Conservation (phyloP, 768 basidiomycete genomes). For the Boletus huronensis region DNA sequence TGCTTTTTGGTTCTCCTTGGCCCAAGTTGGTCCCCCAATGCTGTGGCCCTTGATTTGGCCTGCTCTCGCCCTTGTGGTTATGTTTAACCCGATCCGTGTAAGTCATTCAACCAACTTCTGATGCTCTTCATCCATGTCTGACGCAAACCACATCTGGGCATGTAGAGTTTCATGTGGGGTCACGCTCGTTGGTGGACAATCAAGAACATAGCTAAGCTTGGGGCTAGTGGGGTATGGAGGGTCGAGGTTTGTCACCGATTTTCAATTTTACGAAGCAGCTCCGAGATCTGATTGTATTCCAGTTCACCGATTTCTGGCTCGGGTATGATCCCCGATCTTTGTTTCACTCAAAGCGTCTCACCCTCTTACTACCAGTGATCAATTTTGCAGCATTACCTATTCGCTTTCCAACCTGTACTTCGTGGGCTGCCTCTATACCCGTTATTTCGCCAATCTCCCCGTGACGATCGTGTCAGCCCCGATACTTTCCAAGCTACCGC, state of each 20-base stretch:
- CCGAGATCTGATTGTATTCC: not conserved
- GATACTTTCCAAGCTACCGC: not conserved
- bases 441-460: slow-evolving; percentile 1
- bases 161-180: slow-evolving; percentile 39
- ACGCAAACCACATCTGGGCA: slow-evolving; percentile 35
- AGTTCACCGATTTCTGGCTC: slow-evolving; percentile 89
- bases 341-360: not conserved
- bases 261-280: not conserved
- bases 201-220: slow-evolving; percentile 54
- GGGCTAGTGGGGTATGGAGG: slow-evolving; percentile 63
- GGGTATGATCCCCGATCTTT: slow-evolving; percentile 44
- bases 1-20: slow-evolving; percentile 82
- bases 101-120: not conserved
- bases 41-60: slow-evolving; percentile 85
- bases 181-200: slow-evolving; percentile 72
- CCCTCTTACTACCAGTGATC: slow-evolving; percentile 50
- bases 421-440: slow-evolving; percentile 67
- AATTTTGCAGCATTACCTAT: slow-evolving; percentile 75
- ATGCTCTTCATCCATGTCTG: not conserved
- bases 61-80: slow-evolving; percentile 49
- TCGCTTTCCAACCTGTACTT: slow-evolving; percentile 68
- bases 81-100: slow-evolving; percentile 76
- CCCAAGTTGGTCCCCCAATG: slow-evolving; percentile 61
- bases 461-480: not conserved
- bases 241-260: slow-evolving; percentile 59